Percentiles rank a stretch among this genome's conserved stretches.
These are phyloP conservation scores for Paramarasmius palmivorus DNA, from an alignment of 1,284 basidiomycete species.

Conservation along the genomic window DNA sequence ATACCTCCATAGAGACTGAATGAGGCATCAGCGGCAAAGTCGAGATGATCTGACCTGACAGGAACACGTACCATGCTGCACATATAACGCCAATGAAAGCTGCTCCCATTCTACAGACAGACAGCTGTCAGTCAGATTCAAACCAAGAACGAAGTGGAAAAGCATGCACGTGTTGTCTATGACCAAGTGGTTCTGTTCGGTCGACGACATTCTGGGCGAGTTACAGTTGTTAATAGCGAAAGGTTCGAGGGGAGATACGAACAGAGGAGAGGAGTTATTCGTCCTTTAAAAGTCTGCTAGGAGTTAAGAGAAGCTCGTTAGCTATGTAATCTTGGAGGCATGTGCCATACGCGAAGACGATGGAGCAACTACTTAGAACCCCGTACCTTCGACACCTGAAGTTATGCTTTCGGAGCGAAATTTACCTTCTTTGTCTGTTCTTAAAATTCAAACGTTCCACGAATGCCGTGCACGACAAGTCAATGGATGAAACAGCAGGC, in stretches of 20 bases:
- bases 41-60: neutral
- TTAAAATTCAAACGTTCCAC: no score
- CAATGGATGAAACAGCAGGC: no score
- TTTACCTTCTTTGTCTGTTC: no score
- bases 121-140: neutral
- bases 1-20: constrained; percentile 50
- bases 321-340: no score
- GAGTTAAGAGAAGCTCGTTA: no score
- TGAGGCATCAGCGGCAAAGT: constrained; percentile 5
- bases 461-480: no score
- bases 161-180: constrained; percentile 31
- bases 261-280: neutral
- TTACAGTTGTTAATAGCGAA: neutral
- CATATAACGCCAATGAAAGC: constrained; percentile 49
- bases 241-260: neutral
- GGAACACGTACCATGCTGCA: constrained; percentile 41
- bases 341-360: no score
- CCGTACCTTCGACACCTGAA: no score
- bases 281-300: neutral
- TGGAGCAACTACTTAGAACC: no score
- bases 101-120: constrained; percentile 41
- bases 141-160: neutral
- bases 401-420: no score
- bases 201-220: constrained; percentile 1
- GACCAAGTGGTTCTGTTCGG: constrained; percentile 5